Conservation (phyloP, 2,329 filamentous ascomycete genomes). For the Hirsutella rhossiliensis region DNA sequence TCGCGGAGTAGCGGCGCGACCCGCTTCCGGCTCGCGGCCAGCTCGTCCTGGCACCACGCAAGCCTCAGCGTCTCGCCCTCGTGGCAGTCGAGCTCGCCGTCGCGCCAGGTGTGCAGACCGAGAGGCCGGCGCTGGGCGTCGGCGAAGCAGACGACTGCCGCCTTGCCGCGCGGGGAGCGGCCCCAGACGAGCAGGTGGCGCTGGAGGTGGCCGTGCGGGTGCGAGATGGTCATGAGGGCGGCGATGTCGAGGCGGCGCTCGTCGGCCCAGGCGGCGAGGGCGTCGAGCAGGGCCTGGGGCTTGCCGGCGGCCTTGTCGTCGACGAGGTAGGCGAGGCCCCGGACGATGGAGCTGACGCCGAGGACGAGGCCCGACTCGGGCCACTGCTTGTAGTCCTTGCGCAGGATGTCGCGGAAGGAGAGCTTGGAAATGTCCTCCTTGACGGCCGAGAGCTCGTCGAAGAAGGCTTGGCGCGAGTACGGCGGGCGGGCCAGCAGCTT, state of each 20-base stretch:
- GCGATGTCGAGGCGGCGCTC: slow-evolving; percentile 50
- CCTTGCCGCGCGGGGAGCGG: slow-evolving; percentile 32
- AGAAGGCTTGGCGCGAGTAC: slow-evolving; percentile 46
- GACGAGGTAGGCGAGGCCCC: slow-evolving; percentile 48
- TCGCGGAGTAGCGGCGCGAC: slow-evolving; percentile 55
- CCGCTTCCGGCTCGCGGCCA: slow-evolving; percentile 54
- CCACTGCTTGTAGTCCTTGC: slow-evolving; percentile 84
- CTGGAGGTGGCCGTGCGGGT: slow-evolving; percentile 40
- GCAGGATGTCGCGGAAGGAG: slow-evolving; percentile 52
- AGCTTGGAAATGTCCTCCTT: slow-evolving; percentile 57
- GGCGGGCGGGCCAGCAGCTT: slow-evolving; percentile 19
- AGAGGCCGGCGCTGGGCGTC: slow-evolving; percentile 32
- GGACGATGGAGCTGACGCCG: slow-evolving; percentile 56
- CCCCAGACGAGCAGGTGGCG: slow-evolving; percentile 60
- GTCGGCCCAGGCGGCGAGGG: slow-evolving; percentile 38
- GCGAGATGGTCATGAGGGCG: slow-evolving; percentile 57
- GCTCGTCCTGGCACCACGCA: slow-evolving; percentile 55
- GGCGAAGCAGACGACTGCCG: slow-evolving; percentile 43
- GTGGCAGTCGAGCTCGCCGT: slow-evolving; percentile 29
- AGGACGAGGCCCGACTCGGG: slow-evolving; percentile 40
- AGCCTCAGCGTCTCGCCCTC: slow-evolving; percentile 27
- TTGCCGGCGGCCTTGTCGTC: slow-evolving; percentile 29
- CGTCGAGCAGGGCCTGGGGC: slow-evolving; percentile 31
- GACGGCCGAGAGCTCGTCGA: slow-evolving; percentile 44
- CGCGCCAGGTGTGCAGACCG: slow-evolving; percentile 41